A percentile compares a stretch with the other conserved stretches of the same genome.
phyloP scores from a whole-genome alignment of 495 filamentous ascomycete genomes.

The Acidiella bohemica region DNA sequence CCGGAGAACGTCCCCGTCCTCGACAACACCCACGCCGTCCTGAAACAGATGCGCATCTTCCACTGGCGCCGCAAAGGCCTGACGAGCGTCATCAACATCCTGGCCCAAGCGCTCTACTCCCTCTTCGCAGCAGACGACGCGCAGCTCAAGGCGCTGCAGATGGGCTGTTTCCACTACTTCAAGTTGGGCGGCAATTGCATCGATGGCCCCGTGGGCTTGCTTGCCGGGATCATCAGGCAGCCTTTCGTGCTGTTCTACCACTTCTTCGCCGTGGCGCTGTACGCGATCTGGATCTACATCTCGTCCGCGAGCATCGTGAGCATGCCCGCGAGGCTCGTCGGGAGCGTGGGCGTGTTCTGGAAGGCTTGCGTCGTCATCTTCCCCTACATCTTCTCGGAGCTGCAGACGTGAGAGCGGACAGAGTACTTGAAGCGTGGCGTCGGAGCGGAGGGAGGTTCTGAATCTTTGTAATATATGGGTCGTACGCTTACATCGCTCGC shows the following conservation, averaged over 20 bases:
- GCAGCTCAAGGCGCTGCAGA: slow-evolving; percentile 66
- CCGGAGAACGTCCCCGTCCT: slow-evolving; percentile 54
- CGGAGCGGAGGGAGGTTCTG: too few species aligned
- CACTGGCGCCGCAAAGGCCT: slow-evolving; percentile 77
- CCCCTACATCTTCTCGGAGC: slow-evolving; percentile 61
- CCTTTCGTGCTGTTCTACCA: slow-evolving; percentile 75
- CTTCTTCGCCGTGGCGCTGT: slow-evolving; percentile 86
- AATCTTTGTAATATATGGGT: too few species aligned
- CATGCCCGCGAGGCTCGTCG: slow-evolving; percentile 45
- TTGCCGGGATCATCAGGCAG: slow-evolving; percentile 69
- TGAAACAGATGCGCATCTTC: slow-evolving; percentile 57
- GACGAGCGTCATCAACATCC: slow-evolving; percentile 84
- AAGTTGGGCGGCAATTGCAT: slow-evolving; percentile 56
- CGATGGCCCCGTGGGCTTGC: slow-evolving; percentile 63
- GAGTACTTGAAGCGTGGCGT: too few species aligned
- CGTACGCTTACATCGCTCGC: too few species aligned
- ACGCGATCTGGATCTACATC: slow-evolving; percentile 71
- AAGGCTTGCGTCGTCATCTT: slow-evolving; percentile 81
- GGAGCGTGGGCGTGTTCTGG: slow-evolving; percentile 59
- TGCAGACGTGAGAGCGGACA: slow-evolving; percentile 18
- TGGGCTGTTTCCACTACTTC: slow-evolving; percentile 91
- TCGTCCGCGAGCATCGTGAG: slow-evolving; percentile 39
- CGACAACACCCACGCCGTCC: slow-evolving; percentile 48
- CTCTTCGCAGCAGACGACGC: slow-evolving; percentile 79
- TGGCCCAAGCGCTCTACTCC: slow-evolving; percentile 79